Evolutionary conservation across 2,329 filamentous ascomycete species (phyloP), one percentile per base, ranked within the genome.

Genomic region (Neurospora crassa): DNA sequence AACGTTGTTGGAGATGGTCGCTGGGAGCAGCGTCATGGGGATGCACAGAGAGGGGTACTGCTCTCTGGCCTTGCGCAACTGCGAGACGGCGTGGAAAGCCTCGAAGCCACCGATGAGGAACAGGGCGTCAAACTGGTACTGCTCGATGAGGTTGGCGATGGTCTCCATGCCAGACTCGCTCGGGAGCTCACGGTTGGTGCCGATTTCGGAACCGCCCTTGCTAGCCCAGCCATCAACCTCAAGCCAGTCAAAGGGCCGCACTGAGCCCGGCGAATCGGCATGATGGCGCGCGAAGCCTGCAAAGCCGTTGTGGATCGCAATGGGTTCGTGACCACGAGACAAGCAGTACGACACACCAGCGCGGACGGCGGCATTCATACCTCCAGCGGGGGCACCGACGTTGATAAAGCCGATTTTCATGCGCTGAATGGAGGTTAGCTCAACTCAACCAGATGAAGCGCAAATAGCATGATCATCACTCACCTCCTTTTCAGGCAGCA

Each of bases 1-100:
- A 5, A 99, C 96, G 80, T 99, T 99, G 86, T 99, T 99, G 75
- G 93, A 97, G 76, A 99, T 95, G 11, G 96, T 99, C n/a, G 96
- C 96, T 0, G 96, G 96, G 37, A 99, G 86, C 59, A 97, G 87
- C 70, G 91, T 88, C 86, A 98, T 93, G 24, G 96, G 96, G 74
- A 99, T 97, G 81, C 93, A 94, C 79, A 99, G 92, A 1, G 92
- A 91, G 12, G 92, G 90, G 81, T 92, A 97, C 73, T 92, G 83
- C 43, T 89, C 87, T 71, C 94, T 87, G 16, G 91, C 94, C 83
- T 92, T 89, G 76, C 94, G 91, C 72, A 99, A 86, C 81, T 98
- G 92, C 67, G 92, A 93, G 42, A 97, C 87, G 2, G 96, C 91
- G 71, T 96, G 96, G 85, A 96, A 99, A 1, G 94, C 96, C 82